Percentiles rank a stretch among this genome's conserved stretches.
phyloP scores from a whole-genome alignment of 2,329 filamentous ascomycete species.

The Fusarium oxysporum region DNA sequence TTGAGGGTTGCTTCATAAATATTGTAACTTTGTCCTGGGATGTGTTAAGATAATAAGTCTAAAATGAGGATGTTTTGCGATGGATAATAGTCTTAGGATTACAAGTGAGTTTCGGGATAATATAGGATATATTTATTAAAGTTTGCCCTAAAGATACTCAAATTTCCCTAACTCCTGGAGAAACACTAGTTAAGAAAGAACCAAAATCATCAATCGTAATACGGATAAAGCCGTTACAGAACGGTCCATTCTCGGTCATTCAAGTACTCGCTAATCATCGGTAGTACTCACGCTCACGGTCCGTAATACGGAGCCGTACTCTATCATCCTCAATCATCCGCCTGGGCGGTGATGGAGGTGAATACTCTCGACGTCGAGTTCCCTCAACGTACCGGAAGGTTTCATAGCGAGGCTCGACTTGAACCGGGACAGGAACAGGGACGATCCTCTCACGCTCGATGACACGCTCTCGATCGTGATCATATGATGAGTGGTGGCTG shows the following conservation, averaged over 20 bases:
- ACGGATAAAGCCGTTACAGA: constrained; percentile 32
- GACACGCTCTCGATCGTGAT: constrained; percentile 59
- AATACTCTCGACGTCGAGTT: constrained; percentile 51
- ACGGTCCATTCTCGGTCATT: background rate
- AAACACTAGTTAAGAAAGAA: constrained; percentile 14
- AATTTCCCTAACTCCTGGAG: constrained; percentile 31
- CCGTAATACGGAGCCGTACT: constrained; percentile 49
- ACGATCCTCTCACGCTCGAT: constrained; percentile 65
- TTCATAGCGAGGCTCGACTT: constrained; percentile 56
- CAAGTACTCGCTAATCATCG: constrained; percentile 16
- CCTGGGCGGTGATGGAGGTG: constrained; percentile 48
- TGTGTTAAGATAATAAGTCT: background rate
- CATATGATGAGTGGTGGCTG: constrained; percentile 42
- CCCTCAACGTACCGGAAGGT: constrained; percentile 66
- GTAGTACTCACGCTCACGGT: constrained; percentile 51
- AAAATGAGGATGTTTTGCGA: background rate
- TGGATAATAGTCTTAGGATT: background rate
- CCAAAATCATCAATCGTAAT: constrained; percentile 39
- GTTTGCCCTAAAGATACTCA: background rate
- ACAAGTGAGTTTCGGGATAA: background rate
- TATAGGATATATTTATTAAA: background rate
- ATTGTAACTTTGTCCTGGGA: background rate
- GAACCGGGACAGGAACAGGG: constrained; percentile 57
- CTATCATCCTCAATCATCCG: constrained; percentile 50
- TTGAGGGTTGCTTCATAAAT: background rate